These are phyloP conservation scores for Rostrohypoxylon terebratum DNA, from an alignment of 495 filamentous ascomycete species.

Conservation along the genomic window DNA sequence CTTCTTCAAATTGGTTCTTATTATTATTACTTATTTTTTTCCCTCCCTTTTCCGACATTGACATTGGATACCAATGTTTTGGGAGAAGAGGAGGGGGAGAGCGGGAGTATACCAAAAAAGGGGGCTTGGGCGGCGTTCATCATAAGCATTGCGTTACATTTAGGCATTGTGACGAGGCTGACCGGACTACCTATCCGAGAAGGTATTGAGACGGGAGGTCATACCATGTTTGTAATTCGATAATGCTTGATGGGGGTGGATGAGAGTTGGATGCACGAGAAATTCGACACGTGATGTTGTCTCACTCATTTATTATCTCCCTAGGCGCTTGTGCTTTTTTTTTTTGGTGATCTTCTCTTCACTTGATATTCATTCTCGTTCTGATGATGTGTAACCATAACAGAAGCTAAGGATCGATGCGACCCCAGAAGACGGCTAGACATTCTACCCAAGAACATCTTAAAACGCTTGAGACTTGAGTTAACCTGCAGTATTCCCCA, in stretches of 20 bases:
- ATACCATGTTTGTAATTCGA: slow-evolving; percentile 18
- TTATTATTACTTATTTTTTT: neutral
- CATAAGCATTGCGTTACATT: slow-evolving; percentile 46
- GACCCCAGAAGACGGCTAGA: neutral
- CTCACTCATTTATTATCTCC: slow-evolving; percentile 32
- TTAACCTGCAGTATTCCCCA: neutral
- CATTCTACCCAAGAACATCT: neutral
- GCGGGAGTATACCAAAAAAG: slow-evolving; percentile 27
- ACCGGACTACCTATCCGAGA: slow-evolving; percentile 21
- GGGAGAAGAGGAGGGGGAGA: neutral
- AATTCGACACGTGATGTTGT: slow-evolving; percentile 37
- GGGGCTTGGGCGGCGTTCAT: slow-evolving; percentile 41
- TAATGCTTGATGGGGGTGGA: slow-evolving; percentile 17
- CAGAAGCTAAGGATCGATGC: neutral
- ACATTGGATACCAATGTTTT: neutral
- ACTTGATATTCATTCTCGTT: slow-evolving; percentile 16
- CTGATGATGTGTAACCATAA: neutral
- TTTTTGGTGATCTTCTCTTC: neutral
- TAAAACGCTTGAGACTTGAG: neutral
- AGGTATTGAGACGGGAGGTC: neutral
- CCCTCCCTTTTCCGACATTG: too few relatives aligned
- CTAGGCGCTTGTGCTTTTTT: neutral
- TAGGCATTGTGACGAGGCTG: slow-evolving; percentile 31
- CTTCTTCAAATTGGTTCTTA: slow-evolving; percentile 2
- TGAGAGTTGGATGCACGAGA: slow-evolving; percentile 29